Evolutionary conservation across 1,139 yeast genomes (phyloP).

Genomic region (Nakaseomyces bracarensis): DNA sequence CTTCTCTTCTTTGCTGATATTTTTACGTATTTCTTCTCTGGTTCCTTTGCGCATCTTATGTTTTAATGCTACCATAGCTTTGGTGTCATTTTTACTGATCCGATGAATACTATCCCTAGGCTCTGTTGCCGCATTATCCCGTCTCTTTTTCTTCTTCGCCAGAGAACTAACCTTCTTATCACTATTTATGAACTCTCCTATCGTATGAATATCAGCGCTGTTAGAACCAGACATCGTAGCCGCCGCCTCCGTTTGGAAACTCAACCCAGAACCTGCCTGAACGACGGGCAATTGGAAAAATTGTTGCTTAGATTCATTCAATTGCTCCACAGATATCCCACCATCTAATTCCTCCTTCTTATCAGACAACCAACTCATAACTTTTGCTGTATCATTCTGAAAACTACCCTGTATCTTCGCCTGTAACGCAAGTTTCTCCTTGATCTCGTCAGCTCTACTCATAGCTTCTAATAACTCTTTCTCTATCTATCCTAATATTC

Average conservation of each 20-base stretch:
- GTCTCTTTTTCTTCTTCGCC: constrained; percentile 27
- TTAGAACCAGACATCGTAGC: constrained; percentile 9
- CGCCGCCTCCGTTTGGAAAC: constrained; percentile 12
- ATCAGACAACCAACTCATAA: constrained; percentile 23
- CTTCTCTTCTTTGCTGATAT: constrained; percentile 1
- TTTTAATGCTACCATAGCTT: constrained; percentile 31
- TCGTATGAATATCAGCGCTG: constrained; percentile 26
- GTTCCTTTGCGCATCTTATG: constrained; percentile 26
- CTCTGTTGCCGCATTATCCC: constrained; percentile 11
- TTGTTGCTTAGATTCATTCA: constrained; percentile 18
- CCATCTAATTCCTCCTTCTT: constrained; percentile 7
- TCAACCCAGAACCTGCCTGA: constrained; percentile 30
- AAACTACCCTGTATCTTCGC: constrained; percentile 31
- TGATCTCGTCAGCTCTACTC: constrained; percentile 34
- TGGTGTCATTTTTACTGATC: constrained; percentile 28
- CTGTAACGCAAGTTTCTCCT: constrained; percentile 34
- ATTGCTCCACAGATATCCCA: constrained; percentile 1
- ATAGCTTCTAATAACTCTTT: constrained; percentile 10
- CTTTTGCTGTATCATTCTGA: constrained; percentile 21
- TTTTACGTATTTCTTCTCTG: constrained; percentile 13
- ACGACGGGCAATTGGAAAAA: constrained; percentile 31
- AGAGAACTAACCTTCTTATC: constrained; percentile 29
- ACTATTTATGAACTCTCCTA: constrained; percentile 31
- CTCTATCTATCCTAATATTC: neutral
- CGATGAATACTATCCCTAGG: constrained; percentile 21